Base-by-base conservation (phyloP, 2,329 filamentous ascomycete species). In the Penicillium brevicompactum region DNA sequence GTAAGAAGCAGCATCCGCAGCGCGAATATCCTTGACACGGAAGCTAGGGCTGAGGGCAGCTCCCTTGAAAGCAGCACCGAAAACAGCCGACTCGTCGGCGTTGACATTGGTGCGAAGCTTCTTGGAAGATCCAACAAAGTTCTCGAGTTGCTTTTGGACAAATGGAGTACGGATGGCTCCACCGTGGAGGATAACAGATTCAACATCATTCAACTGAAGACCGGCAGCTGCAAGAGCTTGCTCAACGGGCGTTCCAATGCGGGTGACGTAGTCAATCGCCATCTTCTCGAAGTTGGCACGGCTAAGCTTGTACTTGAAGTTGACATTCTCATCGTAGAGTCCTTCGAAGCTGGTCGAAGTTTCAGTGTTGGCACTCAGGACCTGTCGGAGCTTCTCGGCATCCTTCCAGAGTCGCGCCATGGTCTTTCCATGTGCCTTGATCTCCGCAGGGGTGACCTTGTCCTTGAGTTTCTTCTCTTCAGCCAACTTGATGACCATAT, bases 71-170 rank as follows among this genome's bases (percentile, higher is more conserved):
- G 89, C 92, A 52, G 94, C 93, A 66, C 94, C 94, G 73, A 97
- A 96, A 9, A 96, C 94, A 48, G 94, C 94, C 22, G 94, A 89
- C 76, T 99, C 94, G 68, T 99, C 94, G 10, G 93, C 90, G 77
- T 99, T 99, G 70, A 99, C 94, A 67, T 95, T 99, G 69, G 88
- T 89, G 61, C 92, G 88, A 56, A 99, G 82, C 80, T 96, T 97
- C 49, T 89, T 86, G 7, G 86, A 76, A 16, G 82, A 84, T 37
- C 90, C 89, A 48, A 87, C 84, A 42, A 90, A 75, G 58, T 86
- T 84, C 76, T 97, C 92, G 14, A 99, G 85, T 66, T 89, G 84
- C 75, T 88, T 93, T 74, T 97, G 93, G 10, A 99, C 91, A 67
- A 97, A 97, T 0, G 94, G 94, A 8, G 93, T 97, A 58, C 94